A percentile compares a stretch with the other conserved stretches of the same genome.
Evolutionary conservation across 1,139 yeast genomes (phyloP).

Genomic region (Arxiozyma telluris): DNA sequence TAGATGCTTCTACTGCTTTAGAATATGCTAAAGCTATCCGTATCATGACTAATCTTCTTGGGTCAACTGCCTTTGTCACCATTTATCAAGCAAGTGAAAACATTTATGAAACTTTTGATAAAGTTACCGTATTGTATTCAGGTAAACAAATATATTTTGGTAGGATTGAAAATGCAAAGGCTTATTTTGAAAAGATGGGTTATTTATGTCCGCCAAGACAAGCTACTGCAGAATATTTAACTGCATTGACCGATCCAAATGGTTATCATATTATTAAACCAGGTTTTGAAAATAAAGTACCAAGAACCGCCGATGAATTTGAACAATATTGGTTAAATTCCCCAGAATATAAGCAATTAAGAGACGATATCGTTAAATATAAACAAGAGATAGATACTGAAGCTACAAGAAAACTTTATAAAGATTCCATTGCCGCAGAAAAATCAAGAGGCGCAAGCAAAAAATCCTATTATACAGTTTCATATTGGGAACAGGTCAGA

Average conservation of each 20-base stretch:
- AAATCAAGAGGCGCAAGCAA: conserved; percentile 33
- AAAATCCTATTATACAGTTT: conserved; percentile 41
- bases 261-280: conserved; percentile 30
- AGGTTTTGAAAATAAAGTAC: conserved; percentile 55
- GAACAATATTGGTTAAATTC: conserved; percentile 59
- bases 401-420: conserved; percentile 34
- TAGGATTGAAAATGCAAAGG: conserved; percentile 35
- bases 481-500: conserved; percentile 39
- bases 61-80: conserved; percentile 37
- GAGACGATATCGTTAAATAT: conserved; percentile 39
- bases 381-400: conserved; percentile 35
- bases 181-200: conserved; percentile 41
- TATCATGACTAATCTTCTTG: conserved; percentile 33
- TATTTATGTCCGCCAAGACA: conserved; percentile 47
- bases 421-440: conserved; percentile 36
- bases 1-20: conserved; percentile 51
- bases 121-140: conserved; percentile 36
- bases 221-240: conserved; percentile 50
- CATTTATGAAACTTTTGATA: conserved; percentile 40
- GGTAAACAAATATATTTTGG: conserved; percentile 42
- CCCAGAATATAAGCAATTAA: conserved; percentile 37
- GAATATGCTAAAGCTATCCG: conserved; percentile 40
- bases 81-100: conserved; percentile 42
- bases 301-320: conserved; percentile 62
- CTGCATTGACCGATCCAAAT: conserved; percentile 44